phyloP scores from a whole-genome alignment of 106 monocot species.

The Acorus gramineus region DNA sequence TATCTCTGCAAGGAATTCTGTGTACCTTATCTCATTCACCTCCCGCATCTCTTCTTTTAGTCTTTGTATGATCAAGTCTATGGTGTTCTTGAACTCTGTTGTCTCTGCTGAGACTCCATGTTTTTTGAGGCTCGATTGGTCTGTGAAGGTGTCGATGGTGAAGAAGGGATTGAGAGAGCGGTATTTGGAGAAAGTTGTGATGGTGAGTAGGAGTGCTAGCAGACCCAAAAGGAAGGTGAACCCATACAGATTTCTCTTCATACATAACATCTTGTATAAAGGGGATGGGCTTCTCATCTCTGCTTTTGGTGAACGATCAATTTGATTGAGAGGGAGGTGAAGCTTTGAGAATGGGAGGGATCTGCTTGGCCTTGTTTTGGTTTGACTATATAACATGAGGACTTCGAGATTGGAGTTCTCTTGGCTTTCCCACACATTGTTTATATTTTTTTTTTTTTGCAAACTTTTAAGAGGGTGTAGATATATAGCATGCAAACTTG shows the following conservation, averaged over 20 bases:
- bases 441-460: too few species aligned
- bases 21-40: constrained; percentile 19
- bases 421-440: too few species aligned
- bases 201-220: constrained; percentile 29
- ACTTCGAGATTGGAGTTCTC: too few species aligned
- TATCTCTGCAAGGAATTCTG: constrained; percentile 37
- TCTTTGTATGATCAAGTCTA: background rate
- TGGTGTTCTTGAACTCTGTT: constrained; percentile 17
- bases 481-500: too few species aligned
- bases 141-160: constrained; percentile 22
- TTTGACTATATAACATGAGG: too few species aligned
- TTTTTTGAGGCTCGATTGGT: constrained; percentile 8
- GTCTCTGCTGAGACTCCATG: too few species aligned
- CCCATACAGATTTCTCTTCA: constrained; percentile 29
- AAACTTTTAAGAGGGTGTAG: too few species aligned
- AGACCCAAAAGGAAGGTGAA: constrained; percentile 27
- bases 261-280: constrained; percentile 2
- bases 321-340: too few species aligned
- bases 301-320: background rate
- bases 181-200: constrained; percentile 29
- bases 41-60: background rate
- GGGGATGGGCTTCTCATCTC: constrained; percentile 18
- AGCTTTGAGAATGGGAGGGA: too few species aligned
- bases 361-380: too few species aligned
- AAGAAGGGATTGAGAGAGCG: constrained; percentile 17